Percentiles rank a stretch among this genome's conserved stretches.
These are phyloP conservation scores for Trypanosoma caninum DNA, from an alignment of 208 protist genomes.

Conservation along the genomic window DNA sequence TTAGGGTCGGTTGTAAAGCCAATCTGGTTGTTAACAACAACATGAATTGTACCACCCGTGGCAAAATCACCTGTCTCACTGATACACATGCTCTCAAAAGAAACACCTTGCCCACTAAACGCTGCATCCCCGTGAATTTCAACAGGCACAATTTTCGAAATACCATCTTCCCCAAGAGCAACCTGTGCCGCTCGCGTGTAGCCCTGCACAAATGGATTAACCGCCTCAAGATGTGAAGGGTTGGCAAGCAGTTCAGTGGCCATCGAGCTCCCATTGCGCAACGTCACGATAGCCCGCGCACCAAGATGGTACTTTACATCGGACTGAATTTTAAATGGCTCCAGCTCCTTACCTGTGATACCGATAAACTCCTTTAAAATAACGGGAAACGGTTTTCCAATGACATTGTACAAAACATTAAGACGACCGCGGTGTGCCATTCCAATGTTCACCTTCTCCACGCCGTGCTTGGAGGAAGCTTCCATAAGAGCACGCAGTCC, in stretches of 20 bases:
- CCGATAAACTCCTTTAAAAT: conserved; percentile 92
- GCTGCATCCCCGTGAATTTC: conserved; percentile 99
- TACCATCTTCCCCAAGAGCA: conserved; percentile 43
- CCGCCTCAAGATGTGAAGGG: conserved; percentile 98
- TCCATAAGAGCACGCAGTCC: conserved; percentile 94
- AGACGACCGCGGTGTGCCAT: conserved; percentile 98
- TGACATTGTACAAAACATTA: conserved; percentile 96
- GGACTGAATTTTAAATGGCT: conserved; percentile 93
- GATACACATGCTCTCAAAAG: conserved; percentile 97
- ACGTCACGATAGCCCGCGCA: conserved; percentile 57
- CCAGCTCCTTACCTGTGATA: conserved; percentile 59
- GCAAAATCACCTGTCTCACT: conserved; percentile 90
- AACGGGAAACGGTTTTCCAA: conserved; percentile 94
- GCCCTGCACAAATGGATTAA: conserved; percentile 98
- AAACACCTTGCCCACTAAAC: conserved; percentile 96
- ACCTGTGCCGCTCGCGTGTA: conserved; percentile 96
- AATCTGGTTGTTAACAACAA: conserved; percentile 99
- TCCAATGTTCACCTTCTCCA: conserved; percentile 94
- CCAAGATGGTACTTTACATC: conserved; percentile 99
- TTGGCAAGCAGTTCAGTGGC: conserved; percentile 97
- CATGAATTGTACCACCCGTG: conserved; percentile 97
- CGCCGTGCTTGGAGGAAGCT: conserved; percentile 71
- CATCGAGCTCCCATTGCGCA: conserved; percentile 85
- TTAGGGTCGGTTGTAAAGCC: conserved; percentile 98
- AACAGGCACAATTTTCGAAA: conserved; percentile 74